Conservation (phyloP, 1,139 yeast species). For the Sugiyamaella xylanicola region DNA sequence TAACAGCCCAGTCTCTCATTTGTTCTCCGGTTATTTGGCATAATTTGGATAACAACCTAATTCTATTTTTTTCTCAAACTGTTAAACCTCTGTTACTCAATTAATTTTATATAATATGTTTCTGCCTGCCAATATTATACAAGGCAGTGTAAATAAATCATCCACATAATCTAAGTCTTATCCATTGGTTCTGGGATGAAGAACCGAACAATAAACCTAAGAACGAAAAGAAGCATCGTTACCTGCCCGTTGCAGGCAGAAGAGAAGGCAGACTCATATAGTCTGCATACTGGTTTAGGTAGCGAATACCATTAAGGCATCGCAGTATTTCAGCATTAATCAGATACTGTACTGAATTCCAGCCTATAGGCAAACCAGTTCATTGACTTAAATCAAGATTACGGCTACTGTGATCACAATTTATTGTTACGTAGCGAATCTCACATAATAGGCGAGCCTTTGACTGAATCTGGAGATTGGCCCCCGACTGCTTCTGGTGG, state of each 20-base stretch:
- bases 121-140: conserved; percentile 45
- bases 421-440: no score
- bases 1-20: conserved; percentile 12
- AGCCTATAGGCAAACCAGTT: conserved; percentile 65
- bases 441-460: no score
- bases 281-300: conserved; percentile 61
- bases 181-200: conserved; percentile 58
- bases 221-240: conserved; percentile 52
- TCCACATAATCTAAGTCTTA: conserved; percentile 59
- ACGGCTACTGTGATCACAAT: conserved; percentile 42
- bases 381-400: conserved; percentile 56
- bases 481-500: no score
- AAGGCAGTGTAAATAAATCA: conserved; percentile 58
- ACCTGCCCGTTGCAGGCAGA: conserved; percentile 55
- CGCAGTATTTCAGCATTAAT: conserved; percentile 61
- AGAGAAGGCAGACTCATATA: conserved; percentile 59
- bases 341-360: conserved; percentile 60
- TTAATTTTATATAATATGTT: conserved; percentile 1
- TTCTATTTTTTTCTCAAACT: neutral
- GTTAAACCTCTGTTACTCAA: no score
- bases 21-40: conserved; percentile 19
- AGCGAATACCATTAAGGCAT: conserved; percentile 64
- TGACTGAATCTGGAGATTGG: conserved; percentile 34
- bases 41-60: neutral
- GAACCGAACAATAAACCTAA: conserved; percentile 54